These are phyloP conservation scores for Deinandra increscens DNA, from an alignment of 129 eudicot species.

Conservation along the genomic window DNA sequence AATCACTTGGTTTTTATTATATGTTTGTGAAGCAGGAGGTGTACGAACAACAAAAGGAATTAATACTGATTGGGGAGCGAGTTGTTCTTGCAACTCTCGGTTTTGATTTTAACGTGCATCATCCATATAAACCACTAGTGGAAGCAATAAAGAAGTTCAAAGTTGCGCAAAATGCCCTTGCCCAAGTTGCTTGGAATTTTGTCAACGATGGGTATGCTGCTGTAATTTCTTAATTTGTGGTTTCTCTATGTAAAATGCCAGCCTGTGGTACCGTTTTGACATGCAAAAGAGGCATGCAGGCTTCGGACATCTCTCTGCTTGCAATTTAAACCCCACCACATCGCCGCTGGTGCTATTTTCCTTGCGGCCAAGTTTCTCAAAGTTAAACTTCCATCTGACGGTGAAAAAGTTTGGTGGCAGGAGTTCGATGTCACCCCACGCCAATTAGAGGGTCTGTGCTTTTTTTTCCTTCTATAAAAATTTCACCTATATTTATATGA, in stretches of 20 bases:
- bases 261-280: constrained; percentile 60
- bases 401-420: constrained; percentile 99
- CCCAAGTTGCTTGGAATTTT: constrained; percentile 98
- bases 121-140: constrained; percentile 93
- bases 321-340: constrained; percentile 98
- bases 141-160: constrained; percentile 92
- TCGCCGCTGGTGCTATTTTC: constrained; percentile 97
- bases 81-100: constrained; percentile 87
- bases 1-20: not conserved
- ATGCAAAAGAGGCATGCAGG: constrained; percentile 90
- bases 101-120: constrained; percentile 79
- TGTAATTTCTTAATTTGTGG: constrained; percentile 29
- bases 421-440: constrained; percentile 99
- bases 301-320: constrained; percentile 97
- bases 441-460: constrained; percentile 70
- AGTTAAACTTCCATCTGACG: constrained; percentile 94
- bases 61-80: constrained; percentile 72
- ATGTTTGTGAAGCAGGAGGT: constrained; percentile 66
- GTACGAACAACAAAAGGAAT: constrained; percentile 92
- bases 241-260: constrained; percentile 37
- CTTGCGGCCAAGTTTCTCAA: constrained; percentile 98
- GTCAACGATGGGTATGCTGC: constrained; percentile 90
- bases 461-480: constrained; percentile 20
- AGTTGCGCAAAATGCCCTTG: constrained; percentile 94
- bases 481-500: constrained; percentile 38